Conservation (phyloP, 1,139 yeast genomes). For the Debaryomyces sp. region DNA sequence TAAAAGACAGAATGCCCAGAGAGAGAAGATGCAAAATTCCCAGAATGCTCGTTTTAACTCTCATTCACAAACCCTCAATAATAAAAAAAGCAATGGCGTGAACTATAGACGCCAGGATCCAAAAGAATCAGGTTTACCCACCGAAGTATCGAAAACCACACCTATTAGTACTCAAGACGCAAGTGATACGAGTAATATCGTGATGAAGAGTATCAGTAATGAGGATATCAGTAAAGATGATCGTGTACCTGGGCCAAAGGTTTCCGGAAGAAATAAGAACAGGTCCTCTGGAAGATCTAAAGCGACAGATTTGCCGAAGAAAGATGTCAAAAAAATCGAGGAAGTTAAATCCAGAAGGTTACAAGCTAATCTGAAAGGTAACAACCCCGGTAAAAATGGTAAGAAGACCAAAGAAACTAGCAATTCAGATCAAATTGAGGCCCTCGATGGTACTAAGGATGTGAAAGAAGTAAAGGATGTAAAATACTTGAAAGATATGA, state of each 20-base stretch:
- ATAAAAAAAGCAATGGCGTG: neutral
- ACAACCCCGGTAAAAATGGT: neutral
- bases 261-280: neutral
- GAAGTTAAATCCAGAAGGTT: neutral
- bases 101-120: neutral
- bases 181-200: neutral
- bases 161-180: neutral
- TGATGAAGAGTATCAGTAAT: neutral
- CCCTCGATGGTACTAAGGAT: neutral
- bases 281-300: neutral
- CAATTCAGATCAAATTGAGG: neutral
- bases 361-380: neutral
- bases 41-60: neutral
- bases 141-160: neutral
- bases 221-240: neutral
- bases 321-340: neutral
- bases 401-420: neutral
- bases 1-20: constrained; percentile 17
- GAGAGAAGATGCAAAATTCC: constrained; percentile 9
- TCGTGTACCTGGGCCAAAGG: neutral
- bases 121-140: neutral
- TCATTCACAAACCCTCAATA: neutral
- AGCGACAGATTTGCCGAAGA: neutral
- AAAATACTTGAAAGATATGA: neutral
- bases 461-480: neutral